Evolutionary conservation across 2,329 filamentous ascomycete species (phyloP).

Genomic region (Tolypocladium paradoxum): DNA sequence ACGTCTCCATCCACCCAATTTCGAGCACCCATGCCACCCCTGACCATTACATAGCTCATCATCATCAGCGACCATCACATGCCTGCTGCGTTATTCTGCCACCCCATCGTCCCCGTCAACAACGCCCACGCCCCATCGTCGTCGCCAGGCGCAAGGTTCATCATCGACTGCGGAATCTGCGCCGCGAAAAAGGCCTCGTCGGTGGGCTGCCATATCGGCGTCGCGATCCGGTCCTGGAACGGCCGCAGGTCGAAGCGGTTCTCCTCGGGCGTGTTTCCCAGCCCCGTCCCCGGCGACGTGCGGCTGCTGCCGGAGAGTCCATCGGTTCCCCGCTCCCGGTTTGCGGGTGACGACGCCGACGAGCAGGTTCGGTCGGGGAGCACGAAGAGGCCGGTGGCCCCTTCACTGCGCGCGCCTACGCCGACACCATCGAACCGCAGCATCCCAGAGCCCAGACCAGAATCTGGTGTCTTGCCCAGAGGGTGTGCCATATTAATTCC

Average conservation of each 20-base stretch:
- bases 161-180: conserved; percentile 14
- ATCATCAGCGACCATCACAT: not conserved
- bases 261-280: conserved; percentile 26
- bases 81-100: conserved; percentile 8
- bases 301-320: conserved; percentile 17
- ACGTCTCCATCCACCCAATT: not conserved
- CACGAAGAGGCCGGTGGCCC: conserved; percentile 2
- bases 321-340: conserved; percentile 11
- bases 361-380: conserved; percentile 23
- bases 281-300: conserved; percentile 17
- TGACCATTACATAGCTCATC: not conserved
- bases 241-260: conserved; percentile 22
- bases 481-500: not conserved
- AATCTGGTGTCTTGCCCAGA: not conserved
- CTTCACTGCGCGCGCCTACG: not conserved
- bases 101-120: conserved; percentile 15
- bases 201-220: conserved; percentile 19
- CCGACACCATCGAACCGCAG: not conserved
- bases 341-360: conserved; percentile 19
- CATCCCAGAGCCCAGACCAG: not conserved
- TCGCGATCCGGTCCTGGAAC: conserved; percentile 20
- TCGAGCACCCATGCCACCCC: not conserved
- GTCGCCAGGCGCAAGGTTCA: conserved; percentile 9
- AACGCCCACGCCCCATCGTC: conserved; percentile 18
- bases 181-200: conserved; percentile 18